phyloP scores from a whole-genome alignment of 1,284 basidiomycete species.

The Cyathus pygmaeus region DNA sequence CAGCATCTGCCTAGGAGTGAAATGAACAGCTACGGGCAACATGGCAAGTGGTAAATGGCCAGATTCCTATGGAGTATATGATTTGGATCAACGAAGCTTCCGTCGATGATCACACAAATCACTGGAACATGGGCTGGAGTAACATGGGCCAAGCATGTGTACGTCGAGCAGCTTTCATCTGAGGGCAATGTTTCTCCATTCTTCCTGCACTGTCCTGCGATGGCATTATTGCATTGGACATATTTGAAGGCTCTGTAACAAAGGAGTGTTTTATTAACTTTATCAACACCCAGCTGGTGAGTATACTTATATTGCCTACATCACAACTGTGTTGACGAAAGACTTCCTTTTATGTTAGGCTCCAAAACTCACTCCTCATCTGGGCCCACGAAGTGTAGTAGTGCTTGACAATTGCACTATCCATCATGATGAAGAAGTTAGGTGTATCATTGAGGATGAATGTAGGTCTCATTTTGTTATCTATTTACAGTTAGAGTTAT shows the following conservation, averaged over 20 bases:
- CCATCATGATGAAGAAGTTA: slow-evolving; percentile 37
- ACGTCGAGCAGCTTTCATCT: slow-evolving; percentile 27
- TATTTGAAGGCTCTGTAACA: slow-evolving; percentile 41
- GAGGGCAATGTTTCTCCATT: slow-evolving; percentile 38
- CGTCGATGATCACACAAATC: slow-evolving; percentile 23
- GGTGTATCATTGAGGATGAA: slow-evolving; percentile 28
- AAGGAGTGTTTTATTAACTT: slow-evolving; percentile 36
- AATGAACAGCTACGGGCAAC: slow-evolving; percentile 25
- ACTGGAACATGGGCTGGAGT: slow-evolving; percentile 14
- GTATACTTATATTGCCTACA: too few species aligned
- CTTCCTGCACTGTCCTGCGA: slow-evolving; percentile 37
- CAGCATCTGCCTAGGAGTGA: slow-evolving; percentile 20
- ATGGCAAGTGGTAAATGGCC: slow-evolving; percentile 19
- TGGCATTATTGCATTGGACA: slow-evolving; percentile 39
- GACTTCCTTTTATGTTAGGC: slow-evolving; percentile 19
- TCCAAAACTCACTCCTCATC: slow-evolving; percentile 34
- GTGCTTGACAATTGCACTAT: slow-evolving; percentile 41
- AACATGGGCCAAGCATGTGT: slow-evolving; percentile 18
- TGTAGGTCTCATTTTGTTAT: slow-evolving; percentile 20
- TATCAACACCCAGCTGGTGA: slow-evolving; percentile 7
- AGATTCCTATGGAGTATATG: slow-evolving; percentile 26
- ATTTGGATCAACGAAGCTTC: slow-evolving; percentile 39
- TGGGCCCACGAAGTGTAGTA: slow-evolving; percentile 30
- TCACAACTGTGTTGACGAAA: too few species aligned
- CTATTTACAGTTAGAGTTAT: background rate